A percentile compares a stretch with the other conserved stretches of the same genome.
These are phyloP conservation scores for Leccinum subrobustum DNA, from an alignment of 1,284 basidiomycete genomes.

Conservation along the genomic window DNA sequence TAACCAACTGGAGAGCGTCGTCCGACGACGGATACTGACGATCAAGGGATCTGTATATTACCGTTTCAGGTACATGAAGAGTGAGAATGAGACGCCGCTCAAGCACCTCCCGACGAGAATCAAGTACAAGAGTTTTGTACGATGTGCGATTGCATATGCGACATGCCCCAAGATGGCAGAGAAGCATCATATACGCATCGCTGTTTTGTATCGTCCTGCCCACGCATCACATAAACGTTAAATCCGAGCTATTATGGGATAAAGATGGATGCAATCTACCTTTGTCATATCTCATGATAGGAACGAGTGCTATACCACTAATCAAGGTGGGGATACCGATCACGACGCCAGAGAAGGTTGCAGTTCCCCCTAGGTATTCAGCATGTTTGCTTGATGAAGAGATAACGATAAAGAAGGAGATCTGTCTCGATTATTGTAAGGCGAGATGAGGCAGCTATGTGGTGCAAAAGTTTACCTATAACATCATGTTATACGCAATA, in stretches of 20 bases:
- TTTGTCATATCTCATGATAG: conserved; percentile 54
- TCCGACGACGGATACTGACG: conserved; percentile 62
- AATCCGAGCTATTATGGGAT: neutral
- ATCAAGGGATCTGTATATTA: conserved; percentile 66
- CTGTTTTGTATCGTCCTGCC: conserved; percentile 51
- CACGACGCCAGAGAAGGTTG: conserved; percentile 66
- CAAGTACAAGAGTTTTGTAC: conserved; percentile 45
- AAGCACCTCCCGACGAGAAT: conserved; percentile 48
- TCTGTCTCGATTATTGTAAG: conserved; percentile 32
- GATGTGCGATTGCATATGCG: conserved; percentile 47
- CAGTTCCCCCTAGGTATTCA: conserved; percentile 57
- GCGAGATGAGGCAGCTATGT: neutral
- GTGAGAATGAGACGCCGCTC: conserved; percentile 44
- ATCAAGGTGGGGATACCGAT: conserved; percentile 58
- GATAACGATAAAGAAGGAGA: conserved; percentile 68
- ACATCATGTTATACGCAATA: conserved; percentile 39
- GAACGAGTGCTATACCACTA: conserved; percentile 48
- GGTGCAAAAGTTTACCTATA: conserved; percentile 40
- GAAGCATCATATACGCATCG: conserved; percentile 45
- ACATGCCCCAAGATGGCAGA: conserved; percentile 43
- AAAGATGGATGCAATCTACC: conserved; percentile 36
- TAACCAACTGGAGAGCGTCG: conserved; percentile 62
- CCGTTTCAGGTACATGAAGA: conserved; percentile 55
- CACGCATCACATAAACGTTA: conserved; percentile 1
- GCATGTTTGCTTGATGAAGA: conserved; percentile 66